Evolutionary conservation across 148 eudicot species (phyloP), one percentile per base, ranked within the genome.

Genomic region (Hydrangea macrophylla): DNA sequence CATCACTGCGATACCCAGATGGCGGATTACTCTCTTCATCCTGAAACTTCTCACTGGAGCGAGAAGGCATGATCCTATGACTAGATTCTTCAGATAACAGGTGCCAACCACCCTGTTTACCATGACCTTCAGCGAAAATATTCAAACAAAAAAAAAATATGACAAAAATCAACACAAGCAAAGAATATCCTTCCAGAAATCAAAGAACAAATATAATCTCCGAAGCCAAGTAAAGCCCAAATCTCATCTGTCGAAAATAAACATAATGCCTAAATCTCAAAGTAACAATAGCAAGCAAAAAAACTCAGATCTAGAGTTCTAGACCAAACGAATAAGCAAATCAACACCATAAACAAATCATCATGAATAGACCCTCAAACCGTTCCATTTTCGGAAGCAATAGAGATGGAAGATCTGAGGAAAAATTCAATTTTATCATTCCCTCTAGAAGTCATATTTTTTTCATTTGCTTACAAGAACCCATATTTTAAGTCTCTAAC

Each of bases 61-160:
- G 79, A 77, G 86, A 71, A 32, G 88, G 69, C 55, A 74, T 18
- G 56, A 74, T 78, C 30, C 83, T 84, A 72, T 71, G 81, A 58
- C 67, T 60, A 42, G 71, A 56, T 37, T 83, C 93, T 35, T 88
- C 88, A 22, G 75, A 71, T 62, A 73, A 81, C 60, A 72, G 30
- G 62, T 83, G 79, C 83, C 88, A 76, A 33, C 86, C 79, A 76
- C 83, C 90, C 77, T 88, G 93, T 83, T 83, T 88, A 67, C 82
- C 86, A 77, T 83, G 83, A 76, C 93, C 93, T 88, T 83, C 79
- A 79, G 36, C 62, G 54, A 57, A 74, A 60, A 62, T 54, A 76
- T 73, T 31, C 32, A 65, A 68, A 54, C 5, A 24, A 12, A 12
- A 31, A 71, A 39, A 55, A 40, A 55, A 28, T 45, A 62, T 31